Conservation (phyloP, 2,329 filamentous ascomycete genomes). For the Paraphaeosphaeria sporulosa region DNA sequence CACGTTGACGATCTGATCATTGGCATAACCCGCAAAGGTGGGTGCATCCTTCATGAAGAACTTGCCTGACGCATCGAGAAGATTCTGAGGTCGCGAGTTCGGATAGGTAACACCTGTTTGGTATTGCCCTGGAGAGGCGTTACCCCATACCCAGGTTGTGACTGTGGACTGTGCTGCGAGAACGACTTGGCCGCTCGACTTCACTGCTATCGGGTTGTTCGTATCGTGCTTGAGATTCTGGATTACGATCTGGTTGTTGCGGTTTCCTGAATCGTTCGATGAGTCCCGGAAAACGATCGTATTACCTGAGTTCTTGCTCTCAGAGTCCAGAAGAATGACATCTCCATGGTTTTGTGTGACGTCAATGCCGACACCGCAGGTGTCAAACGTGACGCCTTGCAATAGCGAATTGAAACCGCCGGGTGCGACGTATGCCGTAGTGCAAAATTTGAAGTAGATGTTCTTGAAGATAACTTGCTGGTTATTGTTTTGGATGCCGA, state of each 20-base stretch:
- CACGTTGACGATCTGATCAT: conserved; percentile 12
- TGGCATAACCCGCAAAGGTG: conserved; percentile 4
- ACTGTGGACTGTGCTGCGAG: not conserved
- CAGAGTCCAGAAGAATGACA: conserved; percentile 8
- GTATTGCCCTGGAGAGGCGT: conserved; percentile 6
- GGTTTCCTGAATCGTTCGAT: conserved; percentile 1
- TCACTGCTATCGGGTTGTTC: conserved; percentile 6
- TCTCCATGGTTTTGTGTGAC: conserved; percentile 2
- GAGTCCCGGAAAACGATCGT: conserved; percentile 10
- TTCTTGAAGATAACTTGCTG: conserved; percentile 12
- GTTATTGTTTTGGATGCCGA: conserved; percentile 8
- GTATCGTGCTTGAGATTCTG: conserved; percentile 10
- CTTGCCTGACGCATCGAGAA: conserved; percentile 3
- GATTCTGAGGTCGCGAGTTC: not conserved
- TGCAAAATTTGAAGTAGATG: conserved; percentile 13
- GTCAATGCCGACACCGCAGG: conserved; percentile 9
- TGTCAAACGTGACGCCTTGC: conserved; percentile 11
- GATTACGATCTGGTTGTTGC: conserved; percentile 9
- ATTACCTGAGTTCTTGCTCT: conserved; percentile 7
- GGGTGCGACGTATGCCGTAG: conserved; percentile 7
- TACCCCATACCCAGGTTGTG: conserved; percentile 8
- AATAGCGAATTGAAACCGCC: conserved; percentile 8
- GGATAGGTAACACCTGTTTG: not conserved
- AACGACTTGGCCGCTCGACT: not conserved
- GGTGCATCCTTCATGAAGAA: conserved; percentile 12